Evolutionary conservation across 768 basidiomycete species (phyloP), one percentile per base, ranked within the genome.

Genomic region (Leccinum olivaceopallidum): DNA sequence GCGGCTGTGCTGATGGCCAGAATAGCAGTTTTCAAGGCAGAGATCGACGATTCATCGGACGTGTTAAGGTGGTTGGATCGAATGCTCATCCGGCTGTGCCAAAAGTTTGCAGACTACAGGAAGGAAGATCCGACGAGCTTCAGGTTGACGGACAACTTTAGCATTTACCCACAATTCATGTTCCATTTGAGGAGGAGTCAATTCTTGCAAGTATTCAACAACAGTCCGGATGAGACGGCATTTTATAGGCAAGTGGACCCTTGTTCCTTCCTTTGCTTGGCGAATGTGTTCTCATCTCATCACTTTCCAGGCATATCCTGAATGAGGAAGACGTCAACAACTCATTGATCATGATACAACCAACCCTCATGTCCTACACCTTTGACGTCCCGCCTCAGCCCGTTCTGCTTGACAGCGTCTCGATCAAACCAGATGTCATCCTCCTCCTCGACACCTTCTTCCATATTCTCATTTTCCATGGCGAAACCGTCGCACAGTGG

Each of bases 81-180:
- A 59, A 99, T 99, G 97, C 83, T 99, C 59, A 98, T 98, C 71
- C 87, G 97, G 10, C 78, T 98, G 28, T 99, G 97, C 78, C 97
- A 98, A 80, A 99, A 98, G 80, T 98, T 98, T 70, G 97, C 97
- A 53, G 95, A 98, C 71, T 99, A 98, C 71, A 81, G 95, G 68
- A 98, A 98, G 79, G 97, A 98, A 76, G 97, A 98, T 72, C 92
- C 97, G 10, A 84, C 87, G 39, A 94, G 90, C 72, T 98, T 99
- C 84, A 82, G 94, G 66, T 80, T 99, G 65, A 82, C 86, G 58
- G 94, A 97, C 73, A 97, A 97, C 76, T 98, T 99, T 77, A 92
- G 92, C 73, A 98, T 99, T 68, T 99, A 99, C 75, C 97, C 97
- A 16, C 97, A 98, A 72, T 99, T 99, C 81, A 99, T 98, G 97